Percentiles rank a stretch among this genome's conserved stretches.
These are phyloP conservation scores for Cornus suecica DNA, from an alignment of 148 eudicot genomes.

Conservation along the genomic window DNA sequence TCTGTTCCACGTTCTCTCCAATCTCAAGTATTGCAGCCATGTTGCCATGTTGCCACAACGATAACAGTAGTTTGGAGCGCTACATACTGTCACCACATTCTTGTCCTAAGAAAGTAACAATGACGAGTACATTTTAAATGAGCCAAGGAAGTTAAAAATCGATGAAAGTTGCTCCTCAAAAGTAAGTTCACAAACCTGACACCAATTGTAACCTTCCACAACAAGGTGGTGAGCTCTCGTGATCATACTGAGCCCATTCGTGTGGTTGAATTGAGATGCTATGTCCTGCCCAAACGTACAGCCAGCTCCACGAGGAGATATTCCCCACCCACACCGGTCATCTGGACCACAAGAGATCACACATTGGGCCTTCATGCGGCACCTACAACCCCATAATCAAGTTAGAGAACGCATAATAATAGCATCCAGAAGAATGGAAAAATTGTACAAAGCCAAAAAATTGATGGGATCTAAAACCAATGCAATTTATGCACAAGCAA, in stretches of 20 bases:
- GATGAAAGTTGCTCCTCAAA: neutral
- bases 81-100: constrained; percentile 82
- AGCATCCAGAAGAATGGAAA: neutral
- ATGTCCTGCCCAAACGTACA: constrained; percentile 83
- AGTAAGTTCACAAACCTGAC: constrained; percentile 52
- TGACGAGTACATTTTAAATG: neutral
- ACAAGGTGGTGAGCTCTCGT: constrained; percentile 87
- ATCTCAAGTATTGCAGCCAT: constrained; percentile 93
- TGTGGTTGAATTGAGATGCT: constrained; percentile 68
- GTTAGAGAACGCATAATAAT: neutral
- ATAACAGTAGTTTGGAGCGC: constrained; percentile 83
- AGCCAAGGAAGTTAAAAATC: neutral
- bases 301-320: constrained; percentile 98
- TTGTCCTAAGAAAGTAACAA: constrained; percentile 38
- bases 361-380: constrained; percentile 99
- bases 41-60: constrained; percentile 85
- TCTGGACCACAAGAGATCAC: constrained; percentile 99
- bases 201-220: constrained; percentile 87
- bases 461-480: neutral
- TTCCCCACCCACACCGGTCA: constrained; percentile 99
- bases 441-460: neutral
- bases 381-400: constrained; percentile 42
- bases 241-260: constrained; percentile 69
- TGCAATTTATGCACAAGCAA: neutral
- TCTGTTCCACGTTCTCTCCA: constrained; percentile 91